These are phyloP conservation scores for Debaryomyces singareniensis DNA, from an alignment of 1,139 yeast species.

Conservation along the genomic window DNA sequence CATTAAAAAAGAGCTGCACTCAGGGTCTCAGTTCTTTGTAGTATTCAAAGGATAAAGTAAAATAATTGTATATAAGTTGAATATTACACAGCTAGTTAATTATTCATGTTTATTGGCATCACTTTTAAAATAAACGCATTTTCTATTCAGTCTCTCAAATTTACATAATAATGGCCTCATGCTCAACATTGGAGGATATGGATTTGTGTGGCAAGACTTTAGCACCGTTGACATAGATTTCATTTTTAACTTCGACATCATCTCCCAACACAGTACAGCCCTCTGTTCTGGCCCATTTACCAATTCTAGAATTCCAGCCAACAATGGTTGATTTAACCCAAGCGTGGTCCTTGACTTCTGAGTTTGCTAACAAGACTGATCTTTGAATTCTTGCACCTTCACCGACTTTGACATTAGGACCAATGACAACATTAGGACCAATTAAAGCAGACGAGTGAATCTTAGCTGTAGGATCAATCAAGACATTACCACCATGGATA, in stretches of 20 bases:
- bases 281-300: conserved; percentile 99
- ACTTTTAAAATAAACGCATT: too few species aligned
- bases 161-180: conserved; percentile 96
- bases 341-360: conserved; percentile 93
- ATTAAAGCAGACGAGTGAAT: conserved; percentile 90
- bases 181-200: conserved; percentile 92
- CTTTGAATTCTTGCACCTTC: conserved; percentile 98
- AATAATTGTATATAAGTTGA: not conserved
- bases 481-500: conserved; percentile 89
- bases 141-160: not conserved
- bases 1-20: conserved; percentile 30
- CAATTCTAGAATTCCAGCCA: conserved; percentile 98
- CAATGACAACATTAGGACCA: conserved; percentile 97
- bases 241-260: conserved; percentile 97
- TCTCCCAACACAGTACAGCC: conserved; percentile 98
- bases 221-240: conserved; percentile 98
- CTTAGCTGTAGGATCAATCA: conserved; percentile 92
- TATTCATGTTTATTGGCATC: conserved; percentile 1
- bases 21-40: conserved; percentile 16
- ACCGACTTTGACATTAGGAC: conserved; percentile 94
- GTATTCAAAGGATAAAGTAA: not conserved
- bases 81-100: not conserved
- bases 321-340: conserved; percentile 97
- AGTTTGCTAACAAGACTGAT: conserved; percentile 87
- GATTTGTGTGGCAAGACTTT: conserved; percentile 98